Evolutionary conservation across 176 grass and related monocot genomes (phyloP), one percentile per base, ranked within the genome.

Genomic region (Oryza meyeriana): DNA sequence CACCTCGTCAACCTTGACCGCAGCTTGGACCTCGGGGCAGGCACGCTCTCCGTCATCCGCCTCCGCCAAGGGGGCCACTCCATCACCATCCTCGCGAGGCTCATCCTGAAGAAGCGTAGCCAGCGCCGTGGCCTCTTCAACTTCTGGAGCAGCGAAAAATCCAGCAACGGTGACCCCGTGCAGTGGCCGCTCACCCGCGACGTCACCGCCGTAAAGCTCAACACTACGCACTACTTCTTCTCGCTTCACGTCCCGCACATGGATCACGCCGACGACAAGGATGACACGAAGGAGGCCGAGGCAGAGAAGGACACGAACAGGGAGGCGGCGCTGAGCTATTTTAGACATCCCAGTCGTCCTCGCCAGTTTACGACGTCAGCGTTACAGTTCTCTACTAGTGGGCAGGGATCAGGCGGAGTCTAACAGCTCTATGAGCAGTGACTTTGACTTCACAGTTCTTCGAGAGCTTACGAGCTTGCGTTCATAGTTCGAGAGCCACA

Each of bases 161-260:
- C 80, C 18, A 45, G 4, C 59, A 66, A 64, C 42, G 63, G 12
- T 24, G 28, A 93, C 29, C 82, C 88, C 20, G 93, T 95, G 41
- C 91, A 95, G 85, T 98, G 96, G 96, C 96, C 96, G 18, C 88
- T 98, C 57, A 80, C 90, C 79, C 42, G 84, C 48, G 96, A 98
- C 29, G 93, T 94, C 66, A 93, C 92, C 1, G 79, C 87, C 9
- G 96, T 98, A 67, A 98, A 98, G 90, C 92, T 98, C 67, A 93
- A 98, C 76, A 20, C 80, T 30, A 86, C 90, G 22, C 96, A 95
- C 82, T 98, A 95, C 77, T 98, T 98, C 92, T 98, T 98, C 76
- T 90, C 96, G 45, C 91, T 98, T 62, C 93, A 80, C 36, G 96
- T 93, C 45, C 95, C 96, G 73, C 90, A 64, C 72, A 81, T 86